Evolutionary conservation across 106 monocot species (phyloP).

Genomic region (Xerophyta viscosa): DNA sequence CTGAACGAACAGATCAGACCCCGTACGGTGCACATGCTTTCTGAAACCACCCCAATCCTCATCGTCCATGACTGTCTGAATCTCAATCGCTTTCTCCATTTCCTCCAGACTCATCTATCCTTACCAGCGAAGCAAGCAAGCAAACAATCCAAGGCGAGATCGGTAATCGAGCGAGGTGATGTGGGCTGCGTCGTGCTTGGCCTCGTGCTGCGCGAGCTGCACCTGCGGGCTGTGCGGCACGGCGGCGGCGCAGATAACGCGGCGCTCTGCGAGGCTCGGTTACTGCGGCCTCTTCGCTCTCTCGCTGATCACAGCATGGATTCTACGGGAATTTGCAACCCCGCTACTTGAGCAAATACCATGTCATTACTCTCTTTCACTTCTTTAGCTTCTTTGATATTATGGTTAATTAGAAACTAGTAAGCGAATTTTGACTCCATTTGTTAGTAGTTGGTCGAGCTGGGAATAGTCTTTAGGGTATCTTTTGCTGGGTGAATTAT

Average conservation of each 20-base stretch:
- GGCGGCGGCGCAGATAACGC: conserved; percentile 22
- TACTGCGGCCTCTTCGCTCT: conserved; percentile 41
- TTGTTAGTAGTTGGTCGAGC: no score
- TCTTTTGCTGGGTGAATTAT: no score
- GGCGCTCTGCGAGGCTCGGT: conserved; percentile 33
- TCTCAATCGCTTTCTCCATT: no score
- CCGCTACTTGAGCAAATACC: conserved; percentile 31
- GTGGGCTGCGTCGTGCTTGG: conserved; percentile 41
- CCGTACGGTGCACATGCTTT: no score
- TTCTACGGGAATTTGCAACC: conserved; percentile 32
- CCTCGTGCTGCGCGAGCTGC: conserved; percentile 36
- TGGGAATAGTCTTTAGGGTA: no score
- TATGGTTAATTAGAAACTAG: no score
- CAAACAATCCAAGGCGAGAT: neutral
- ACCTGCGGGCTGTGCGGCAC: conserved; percentile 36
- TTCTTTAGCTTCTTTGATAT: neutral
- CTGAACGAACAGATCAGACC: no score
- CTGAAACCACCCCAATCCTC: no score
- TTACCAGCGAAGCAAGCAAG: no score
- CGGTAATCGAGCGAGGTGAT: conserved; percentile 1
- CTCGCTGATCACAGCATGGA: conserved; percentile 28
- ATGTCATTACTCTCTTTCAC: conserved; percentile 5
- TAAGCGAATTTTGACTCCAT: no score
- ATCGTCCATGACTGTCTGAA: no score
- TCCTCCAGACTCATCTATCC: no score